Evolutionary conservation across 78 protist species (phyloP).

Genomic region (Corallochytrium limacisporum): DNA sequence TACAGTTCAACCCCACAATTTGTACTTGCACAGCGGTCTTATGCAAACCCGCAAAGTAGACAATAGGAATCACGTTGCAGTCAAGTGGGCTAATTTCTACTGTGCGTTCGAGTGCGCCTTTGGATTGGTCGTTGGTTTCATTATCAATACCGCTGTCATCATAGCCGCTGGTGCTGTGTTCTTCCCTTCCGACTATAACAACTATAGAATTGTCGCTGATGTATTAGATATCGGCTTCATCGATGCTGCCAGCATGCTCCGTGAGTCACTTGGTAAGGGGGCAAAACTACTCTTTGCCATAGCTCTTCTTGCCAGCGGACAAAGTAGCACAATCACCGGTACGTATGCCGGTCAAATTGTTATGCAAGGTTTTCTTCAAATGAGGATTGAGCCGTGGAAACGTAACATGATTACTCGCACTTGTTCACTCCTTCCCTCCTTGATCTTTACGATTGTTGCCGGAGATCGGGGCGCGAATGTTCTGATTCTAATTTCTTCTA

Average conservation of each 20-base stretch:
- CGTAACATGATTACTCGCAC: constrained; percentile 50
- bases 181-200: constrained; percentile 11
- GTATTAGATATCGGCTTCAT: constrained; percentile 8
- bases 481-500: background rate
- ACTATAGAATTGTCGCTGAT: background rate
- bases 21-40: constrained; percentile 10
- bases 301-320: constrained; percentile 35
- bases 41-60: too few relatives aligned
- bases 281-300: background rate
- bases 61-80: too few relatives aligned
- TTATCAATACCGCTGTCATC: constrained; percentile 44
- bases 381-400: constrained; percentile 49
- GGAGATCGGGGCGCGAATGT: background rate
- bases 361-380: constrained; percentile 64
- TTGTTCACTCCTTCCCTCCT: constrained; percentile 57
- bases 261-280: background rate
- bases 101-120: constrained; percentile 36
- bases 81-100: constrained; percentile 34
- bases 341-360: constrained; percentile 77
- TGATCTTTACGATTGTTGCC: constrained; percentile 15
- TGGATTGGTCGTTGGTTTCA: constrained; percentile 39
- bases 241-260: constrained; percentile 5
- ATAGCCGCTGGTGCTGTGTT: constrained; percentile 11
- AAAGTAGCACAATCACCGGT: constrained; percentile 72
- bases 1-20: constrained; percentile 15